Percentiles rank a stretch among this genome's conserved stretches.
These are phyloP conservation scores for Camelina hispida DNA, from an alignment of 345 rosid genomes.

Conservation along the genomic window DNA sequence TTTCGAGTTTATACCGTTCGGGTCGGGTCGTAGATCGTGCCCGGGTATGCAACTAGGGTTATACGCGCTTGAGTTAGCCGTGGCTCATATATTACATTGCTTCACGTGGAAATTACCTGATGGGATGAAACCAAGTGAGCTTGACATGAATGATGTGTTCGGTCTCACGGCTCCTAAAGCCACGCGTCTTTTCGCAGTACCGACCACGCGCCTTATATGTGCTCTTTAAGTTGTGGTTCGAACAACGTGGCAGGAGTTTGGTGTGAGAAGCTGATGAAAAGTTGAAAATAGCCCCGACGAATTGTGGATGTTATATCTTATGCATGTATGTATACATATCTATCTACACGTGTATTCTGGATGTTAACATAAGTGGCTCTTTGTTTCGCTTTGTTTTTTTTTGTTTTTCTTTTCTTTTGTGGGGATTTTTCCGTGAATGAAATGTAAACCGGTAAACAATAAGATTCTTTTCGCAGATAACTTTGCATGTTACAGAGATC, in stretches of 20 bases:
- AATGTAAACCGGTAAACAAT: slow-evolving; percentile 30
- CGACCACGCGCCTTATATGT: slow-evolving; percentile 63
- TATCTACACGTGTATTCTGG: slow-evolving; percentile 25
- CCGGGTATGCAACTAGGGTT: slow-evolving; percentile 98
- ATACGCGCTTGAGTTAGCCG: slow-evolving; percentile 76
- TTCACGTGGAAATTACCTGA: slow-evolving; percentile 94
- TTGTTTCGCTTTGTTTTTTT: not conserved
- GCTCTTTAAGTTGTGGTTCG: slow-evolving; percentile 43
- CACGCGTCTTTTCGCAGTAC: slow-evolving; percentile 69
- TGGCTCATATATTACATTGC: slow-evolving; percentile 84
- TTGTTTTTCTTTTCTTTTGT: not conserved
- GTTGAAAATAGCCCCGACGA: slow-evolving; percentile 4
- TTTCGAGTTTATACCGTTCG: slow-evolving; percentile 95
- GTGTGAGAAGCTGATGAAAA: not conserved
- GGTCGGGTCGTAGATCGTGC: slow-evolving; percentile 96
- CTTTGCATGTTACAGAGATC: not conserved
- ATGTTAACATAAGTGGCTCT: slow-evolving; percentile 23
- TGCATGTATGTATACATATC: slow-evolving; percentile 6
- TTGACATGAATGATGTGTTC: slow-evolving; percentile 82
- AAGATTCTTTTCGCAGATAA: not conserved
- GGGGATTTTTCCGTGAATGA: slow-evolving; percentile 12
- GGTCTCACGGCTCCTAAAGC: slow-evolving; percentile 97
- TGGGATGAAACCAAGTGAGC: slow-evolving; percentile 87
- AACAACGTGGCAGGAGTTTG: slow-evolving; percentile 31
- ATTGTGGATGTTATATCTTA: slow-evolving; percentile 3